Conservation (phyloP, 495 filamentous ascomycete species). For the Xylaria bambusicola region DNA sequence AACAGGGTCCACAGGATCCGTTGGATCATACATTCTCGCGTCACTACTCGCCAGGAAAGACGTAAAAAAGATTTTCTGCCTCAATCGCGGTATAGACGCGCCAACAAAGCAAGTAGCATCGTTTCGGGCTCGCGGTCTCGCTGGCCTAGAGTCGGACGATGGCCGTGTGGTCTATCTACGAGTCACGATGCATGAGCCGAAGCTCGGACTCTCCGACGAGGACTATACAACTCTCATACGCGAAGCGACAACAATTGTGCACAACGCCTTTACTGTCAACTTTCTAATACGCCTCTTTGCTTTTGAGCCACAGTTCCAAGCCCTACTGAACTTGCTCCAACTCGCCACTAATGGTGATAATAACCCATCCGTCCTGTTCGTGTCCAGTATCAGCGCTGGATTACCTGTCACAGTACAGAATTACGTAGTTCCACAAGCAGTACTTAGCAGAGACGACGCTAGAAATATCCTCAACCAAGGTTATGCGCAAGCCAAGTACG, state of each 20-base stretch:
- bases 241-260: background rate
- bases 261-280: background rate
- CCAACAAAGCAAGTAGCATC: background rate
- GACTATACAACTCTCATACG: background rate
- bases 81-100: background rate
- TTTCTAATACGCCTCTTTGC: background rate
- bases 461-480: background rate
- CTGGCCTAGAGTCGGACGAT: background rate
- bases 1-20: background rate
- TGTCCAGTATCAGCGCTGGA: background rate
- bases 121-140: background rate
- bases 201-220: background rate
- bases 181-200: background rate
- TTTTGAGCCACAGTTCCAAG: background rate
- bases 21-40: background rate
- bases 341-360: background rate
- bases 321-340: background rate
- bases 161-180: constrained; percentile 4
- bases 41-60: background rate
- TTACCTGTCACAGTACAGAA: background rate
- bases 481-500: background rate
- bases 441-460: background rate
- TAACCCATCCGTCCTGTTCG: background rate
- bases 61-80: constrained; percentile 3
- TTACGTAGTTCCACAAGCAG: background rate